phyloP scores from a whole-genome alignment of 768 basidiomycete genomes.

The Tulasnella sp. region DNA sequence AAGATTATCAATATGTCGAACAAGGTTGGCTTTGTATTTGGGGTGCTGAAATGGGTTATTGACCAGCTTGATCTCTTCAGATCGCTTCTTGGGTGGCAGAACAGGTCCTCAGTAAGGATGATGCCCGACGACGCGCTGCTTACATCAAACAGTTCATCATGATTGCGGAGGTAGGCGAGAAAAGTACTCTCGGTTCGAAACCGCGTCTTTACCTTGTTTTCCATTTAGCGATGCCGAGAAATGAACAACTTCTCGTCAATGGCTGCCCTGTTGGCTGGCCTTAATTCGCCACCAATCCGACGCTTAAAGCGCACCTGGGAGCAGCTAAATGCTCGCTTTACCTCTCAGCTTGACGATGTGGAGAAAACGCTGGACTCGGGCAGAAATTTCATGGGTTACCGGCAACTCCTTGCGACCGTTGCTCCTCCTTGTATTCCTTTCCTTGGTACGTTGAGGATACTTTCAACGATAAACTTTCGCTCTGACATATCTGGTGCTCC shows the following conservation, averaged over 20 bases:
- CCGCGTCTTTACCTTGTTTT: neutral
- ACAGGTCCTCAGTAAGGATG: conserved; percentile 65
- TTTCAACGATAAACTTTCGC: conserved; percentile 1
- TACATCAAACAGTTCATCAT: conserved; percentile 84
- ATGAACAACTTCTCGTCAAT: conserved; percentile 96
- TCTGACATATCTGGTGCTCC: conserved; percentile 5
- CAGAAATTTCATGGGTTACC: conserved; percentile 90
- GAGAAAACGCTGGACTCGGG: conserved; percentile 87
- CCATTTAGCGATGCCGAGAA: conserved; percentile 66
- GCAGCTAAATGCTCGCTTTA: conserved; percentile 61
- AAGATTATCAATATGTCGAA: conserved; percentile 82
- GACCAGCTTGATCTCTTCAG: conserved; percentile 28
- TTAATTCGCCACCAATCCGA: conserved; percentile 87
- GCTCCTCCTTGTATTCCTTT: conserved; percentile 94
- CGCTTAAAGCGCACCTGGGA: conserved; percentile 93
- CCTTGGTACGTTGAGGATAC: conserved; percentile 50
- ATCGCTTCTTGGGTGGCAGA: conserved; percentile 92
- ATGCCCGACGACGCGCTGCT: conserved; percentile 68
- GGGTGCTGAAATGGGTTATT: neutral
- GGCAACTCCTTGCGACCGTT: conserved; percentile 66
- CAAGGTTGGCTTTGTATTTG: conserved; percentile 36
- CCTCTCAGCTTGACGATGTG: conserved; percentile 62
- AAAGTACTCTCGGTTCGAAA: neutral
- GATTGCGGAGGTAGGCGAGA: conserved; percentile 69
- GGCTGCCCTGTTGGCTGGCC: conserved; percentile 88